Evolutionary conservation across 1,139 yeast species (phyloP).

Genomic region (Nakaseomyces sp.): DNA sequence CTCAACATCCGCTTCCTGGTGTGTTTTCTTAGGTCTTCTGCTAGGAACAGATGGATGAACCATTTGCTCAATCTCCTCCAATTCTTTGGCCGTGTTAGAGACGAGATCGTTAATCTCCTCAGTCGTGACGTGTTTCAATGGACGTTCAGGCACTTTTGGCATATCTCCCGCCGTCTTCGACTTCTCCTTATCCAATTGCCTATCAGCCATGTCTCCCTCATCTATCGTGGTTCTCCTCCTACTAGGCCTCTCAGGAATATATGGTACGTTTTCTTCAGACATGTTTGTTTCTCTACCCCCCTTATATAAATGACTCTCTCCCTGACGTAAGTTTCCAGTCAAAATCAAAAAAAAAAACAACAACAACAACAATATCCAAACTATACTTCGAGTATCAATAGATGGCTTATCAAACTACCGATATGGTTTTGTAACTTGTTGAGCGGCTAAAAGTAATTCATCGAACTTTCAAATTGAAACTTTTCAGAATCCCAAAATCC

Average conservation of each 20-base stretch:
- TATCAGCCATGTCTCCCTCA: neutral
- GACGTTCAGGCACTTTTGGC: constrained; percentile 16
- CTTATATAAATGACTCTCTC: no score
- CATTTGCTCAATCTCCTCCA: constrained; percentile 18
- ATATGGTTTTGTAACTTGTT: no score
- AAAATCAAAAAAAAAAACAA: no score
- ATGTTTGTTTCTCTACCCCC: neutral
- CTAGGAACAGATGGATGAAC: constrained; percentile 7
- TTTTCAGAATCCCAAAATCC: no score
- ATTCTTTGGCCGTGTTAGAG: constrained; percentile 16
- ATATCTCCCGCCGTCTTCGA: neutral
- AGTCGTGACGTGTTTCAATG: constrained; percentile 15
- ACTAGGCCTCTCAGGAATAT: constrained; percentile 17
- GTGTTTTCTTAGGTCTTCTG: constrained; percentile 2
- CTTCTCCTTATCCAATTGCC: constrained; percentile 1
- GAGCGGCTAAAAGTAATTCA: no score
- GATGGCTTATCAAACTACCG: no score
- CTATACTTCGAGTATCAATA: no score
- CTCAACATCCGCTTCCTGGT: neutral
- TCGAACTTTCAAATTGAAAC: no score
- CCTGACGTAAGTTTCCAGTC: no score
- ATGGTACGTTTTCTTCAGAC: constrained; percentile 12
- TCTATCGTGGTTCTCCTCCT: constrained; percentile 8
- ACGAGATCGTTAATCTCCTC: constrained; percentile 16
- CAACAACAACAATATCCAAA: no score